Evolutionary conservation across 441 rosid genomes (phyloP).

Genomic region (Arabidopsis lyrata): DNA sequence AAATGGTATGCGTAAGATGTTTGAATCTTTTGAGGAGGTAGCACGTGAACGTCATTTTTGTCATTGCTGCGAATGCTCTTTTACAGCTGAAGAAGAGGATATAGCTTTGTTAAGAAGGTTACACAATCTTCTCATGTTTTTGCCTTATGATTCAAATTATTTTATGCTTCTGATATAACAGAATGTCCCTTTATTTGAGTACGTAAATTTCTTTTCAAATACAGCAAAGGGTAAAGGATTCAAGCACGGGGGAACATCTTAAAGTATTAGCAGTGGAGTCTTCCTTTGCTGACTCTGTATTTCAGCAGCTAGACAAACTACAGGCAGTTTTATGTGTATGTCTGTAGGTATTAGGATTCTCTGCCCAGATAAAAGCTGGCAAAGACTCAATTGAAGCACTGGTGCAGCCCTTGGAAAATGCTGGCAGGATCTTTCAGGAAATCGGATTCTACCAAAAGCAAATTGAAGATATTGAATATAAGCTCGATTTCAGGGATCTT

Average conservation of each 20-base stretch:
- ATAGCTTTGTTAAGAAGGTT: constrained; percentile 92
- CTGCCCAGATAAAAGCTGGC: constrained; percentile 88
- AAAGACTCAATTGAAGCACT: constrained; percentile 81
- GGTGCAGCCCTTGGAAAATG: constrained; percentile 85
- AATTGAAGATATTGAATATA: constrained; percentile 77
- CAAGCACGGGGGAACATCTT: constrained; percentile 84
- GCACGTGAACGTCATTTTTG: constrained; percentile 92
- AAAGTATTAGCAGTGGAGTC: constrained; percentile 76
- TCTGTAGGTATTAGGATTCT: constrained; percentile 74
- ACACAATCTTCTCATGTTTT: constrained; percentile 18
- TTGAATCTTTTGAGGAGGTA: constrained; percentile 93
- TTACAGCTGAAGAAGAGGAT: constrained; percentile 88
- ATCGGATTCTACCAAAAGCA: constrained; percentile 67
- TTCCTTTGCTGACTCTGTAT: constrained; percentile 75
- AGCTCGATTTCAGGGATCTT: constrained; percentile 86
- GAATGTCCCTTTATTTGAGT: constrained; percentile 20
- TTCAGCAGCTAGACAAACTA: constrained; percentile 97
- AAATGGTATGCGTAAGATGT: constrained; percentile 93
- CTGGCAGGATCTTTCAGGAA: constrained; percentile 84
- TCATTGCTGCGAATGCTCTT: constrained; percentile 97
- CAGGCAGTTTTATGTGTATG: constrained; percentile 56
- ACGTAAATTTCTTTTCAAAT: constrained; percentile 41
- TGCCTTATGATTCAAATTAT: constrained; percentile 14
- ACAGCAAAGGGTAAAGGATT: constrained; percentile 96
- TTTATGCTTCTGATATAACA: constrained; percentile 29